phyloP scores from a whole-genome alignment of 257 asterid genomes.

The Parsonsia alboflavescens region DNA sequence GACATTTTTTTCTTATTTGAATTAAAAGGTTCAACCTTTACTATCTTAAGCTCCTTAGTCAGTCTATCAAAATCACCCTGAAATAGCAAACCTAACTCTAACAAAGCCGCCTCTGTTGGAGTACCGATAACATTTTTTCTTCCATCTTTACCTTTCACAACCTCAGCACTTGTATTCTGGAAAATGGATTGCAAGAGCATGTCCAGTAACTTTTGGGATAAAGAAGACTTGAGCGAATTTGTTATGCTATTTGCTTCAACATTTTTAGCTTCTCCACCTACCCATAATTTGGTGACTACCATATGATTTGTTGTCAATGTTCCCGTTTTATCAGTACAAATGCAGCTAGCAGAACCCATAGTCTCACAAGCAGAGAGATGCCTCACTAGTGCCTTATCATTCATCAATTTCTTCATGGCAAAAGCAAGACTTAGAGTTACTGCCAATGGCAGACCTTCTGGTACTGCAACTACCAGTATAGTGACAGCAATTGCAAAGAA shows the following conservation, averaged over 20 bases:
- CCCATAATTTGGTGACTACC: conserved; percentile 60
- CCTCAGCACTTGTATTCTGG: conserved; percentile 65
- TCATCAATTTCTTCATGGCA: conserved; percentile 84
- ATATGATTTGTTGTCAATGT: conserved; percentile 77
- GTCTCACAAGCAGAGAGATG: conserved; percentile 81
- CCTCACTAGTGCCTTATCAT: conserved; percentile 55
- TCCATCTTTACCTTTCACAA: conserved; percentile 49
- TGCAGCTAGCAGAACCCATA: conserved; percentile 78
- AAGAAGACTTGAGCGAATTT: conserved; percentile 22
- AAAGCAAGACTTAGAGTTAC: conserved; percentile 79
- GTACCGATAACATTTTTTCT: conserved; percentile 57
- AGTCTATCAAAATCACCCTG: conserved; percentile 29
- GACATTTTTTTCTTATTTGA: conserved; percentile 76
- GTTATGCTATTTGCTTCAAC: conserved; percentile 28
- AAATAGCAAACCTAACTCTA: conserved; percentile 53
- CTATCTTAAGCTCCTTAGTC: conserved; percentile 26
- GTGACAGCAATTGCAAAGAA: conserved; percentile 76
- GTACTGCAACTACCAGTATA: conserved; percentile 79
- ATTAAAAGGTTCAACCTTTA: conserved; percentile 68
- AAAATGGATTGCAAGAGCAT: conserved; percentile 46
- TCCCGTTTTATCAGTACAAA: conserved; percentile 82
- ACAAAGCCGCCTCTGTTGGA: conserved; percentile 75
- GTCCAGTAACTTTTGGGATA: conserved; percentile 32
- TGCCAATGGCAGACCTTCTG: conserved; percentile 82
- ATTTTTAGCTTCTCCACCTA: conserved; percentile 50